These are phyloP conservation scores for Fusarium sp. DNA, from an alignment of 2,329 filamentous ascomycete species.

Conservation along the genomic window DNA sequence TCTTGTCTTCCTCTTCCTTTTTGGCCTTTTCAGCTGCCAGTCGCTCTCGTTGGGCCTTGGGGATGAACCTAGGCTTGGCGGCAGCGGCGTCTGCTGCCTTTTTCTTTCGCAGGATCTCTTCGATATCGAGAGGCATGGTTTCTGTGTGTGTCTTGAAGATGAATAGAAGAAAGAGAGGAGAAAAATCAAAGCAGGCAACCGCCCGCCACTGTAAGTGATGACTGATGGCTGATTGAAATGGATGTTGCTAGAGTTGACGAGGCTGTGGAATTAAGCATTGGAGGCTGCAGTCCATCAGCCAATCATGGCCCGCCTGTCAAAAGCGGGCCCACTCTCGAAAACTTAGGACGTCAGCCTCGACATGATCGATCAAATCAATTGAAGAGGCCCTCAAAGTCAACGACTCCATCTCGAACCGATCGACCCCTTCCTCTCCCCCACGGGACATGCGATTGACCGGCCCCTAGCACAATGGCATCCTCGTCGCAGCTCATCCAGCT, in stretches of 20 bases:
- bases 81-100: slow-evolving; percentile 86
- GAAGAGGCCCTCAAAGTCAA: slow-evolving; percentile 16
- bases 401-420: neutral
- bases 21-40: slow-evolving; percentile 82
- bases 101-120: slow-evolving; percentile 87
- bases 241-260: slow-evolving; percentile 26
- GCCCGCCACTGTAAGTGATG: slow-evolving; percentile 8
- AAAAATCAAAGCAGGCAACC: neutral
- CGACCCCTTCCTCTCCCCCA: neutral
- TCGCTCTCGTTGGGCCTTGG: slow-evolving; percentile 84
- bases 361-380: slow-evolving; percentile 20
- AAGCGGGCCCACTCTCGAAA: slow-evolving; percentile 27
- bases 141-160: neutral
- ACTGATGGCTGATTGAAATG: slow-evolving; percentile 11
- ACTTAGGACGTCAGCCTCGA: slow-evolving; percentile 37
- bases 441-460: slow-evolving; percentile 30
- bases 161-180: neutral
- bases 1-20: slow-evolving; percentile 74
- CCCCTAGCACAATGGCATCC: slow-evolving; percentile 50
- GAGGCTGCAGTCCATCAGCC: neutral
- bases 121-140: slow-evolving; percentile 74
- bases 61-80: slow-evolving; percentile 88
- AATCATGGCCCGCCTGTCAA: slow-evolving; percentile 18
- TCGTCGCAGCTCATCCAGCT: slow-evolving; percentile 63
- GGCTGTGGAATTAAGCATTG: slow-evolving; percentile 35